Evolutionary conservation across 2,329 filamentous ascomycete species (phyloP), one percentile per base, ranked within the genome.

Genomic region (Claviceps pazoutovae): DNA sequence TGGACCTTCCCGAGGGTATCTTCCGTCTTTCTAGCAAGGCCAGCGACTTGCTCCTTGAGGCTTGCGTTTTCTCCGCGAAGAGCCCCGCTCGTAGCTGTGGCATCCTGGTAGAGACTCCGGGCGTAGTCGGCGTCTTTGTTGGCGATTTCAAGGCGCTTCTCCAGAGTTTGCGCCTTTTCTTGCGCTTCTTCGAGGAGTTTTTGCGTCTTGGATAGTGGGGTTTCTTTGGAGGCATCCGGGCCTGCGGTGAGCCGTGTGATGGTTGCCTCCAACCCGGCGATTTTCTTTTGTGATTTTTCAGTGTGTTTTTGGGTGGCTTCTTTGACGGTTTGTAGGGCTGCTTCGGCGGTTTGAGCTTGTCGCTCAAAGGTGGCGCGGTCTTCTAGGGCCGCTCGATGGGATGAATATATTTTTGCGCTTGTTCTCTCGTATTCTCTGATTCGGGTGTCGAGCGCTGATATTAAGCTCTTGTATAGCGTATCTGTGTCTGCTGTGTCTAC

Each of bases 51-150:
- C 9, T 59, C 60, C 50, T 69, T 67, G 2, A 83, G 68, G 7
- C 69, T 65, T 17, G 62, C 63, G 56, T 75, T 76, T 58, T 79
- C 73, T 2, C 65, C 59, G 19, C 66, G 64, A 2, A 79, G 64
- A 16, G 70, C 67, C 14, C 67, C 66, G 2, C 72, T 73, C 1
- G 68, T 62, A 36, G 72, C 71, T 8, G 77, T 79, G 1, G 76
- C 74, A 21, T 75, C 69, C 57, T 84, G 82, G 58, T 85, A 86
- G 9, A 74, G 68, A 4, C 71, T 70, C 50, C 78, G 74, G 13
- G 73, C 67, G 58, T 81, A 86, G 1, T 80, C 76, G 26, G 74
- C 66, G 4, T 81, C 76, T 14, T 67, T 68, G 30, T 74, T 65
- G 4, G 70, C 63, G 5, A 68, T 65, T 50, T 68, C 67, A 5